phyloP scores from a whole-genome alignment of 2,329 filamentous ascomycete genomes.

The Ceratocystis alfenasii region DNA sequence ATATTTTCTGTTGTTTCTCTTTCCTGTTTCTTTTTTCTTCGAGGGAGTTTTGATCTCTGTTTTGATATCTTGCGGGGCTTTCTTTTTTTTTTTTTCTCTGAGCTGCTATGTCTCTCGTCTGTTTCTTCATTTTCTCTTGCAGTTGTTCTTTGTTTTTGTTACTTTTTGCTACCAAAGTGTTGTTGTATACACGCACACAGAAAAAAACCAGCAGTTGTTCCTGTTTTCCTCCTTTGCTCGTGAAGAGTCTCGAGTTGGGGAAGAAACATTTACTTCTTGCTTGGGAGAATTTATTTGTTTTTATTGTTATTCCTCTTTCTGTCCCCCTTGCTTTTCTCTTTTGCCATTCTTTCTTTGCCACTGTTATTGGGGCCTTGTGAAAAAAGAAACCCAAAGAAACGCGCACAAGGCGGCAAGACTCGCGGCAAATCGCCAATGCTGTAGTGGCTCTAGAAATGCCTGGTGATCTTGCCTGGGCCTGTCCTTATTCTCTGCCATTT shows the following conservation, averaged over 20 bases:
- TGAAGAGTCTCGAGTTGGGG: neutral
- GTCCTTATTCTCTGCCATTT: neutral
- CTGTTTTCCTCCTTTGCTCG: neutral
- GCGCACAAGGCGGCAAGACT: neutral
- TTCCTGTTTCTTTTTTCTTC: conserved; percentile 26
- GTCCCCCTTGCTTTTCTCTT: neutral
- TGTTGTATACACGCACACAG: conserved; percentile 7
- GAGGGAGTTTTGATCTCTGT: conserved; percentile 8
- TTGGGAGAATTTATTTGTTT: conserved; percentile 11
- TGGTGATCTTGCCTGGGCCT: neutral
- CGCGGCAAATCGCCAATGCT: conserved; percentile 1
- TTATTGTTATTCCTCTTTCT: conserved; percentile 4
- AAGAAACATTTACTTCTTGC: neutral
- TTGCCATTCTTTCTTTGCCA: neutral
- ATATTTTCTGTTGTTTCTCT: conserved; percentile 20
- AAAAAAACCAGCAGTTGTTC: conserved; percentile 9
- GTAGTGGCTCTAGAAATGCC: conserved; percentile 10
- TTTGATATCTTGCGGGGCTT: conserved; percentile 24
- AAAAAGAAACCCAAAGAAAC: neutral
- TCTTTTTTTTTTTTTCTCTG: neutral
- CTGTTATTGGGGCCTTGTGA: neutral
- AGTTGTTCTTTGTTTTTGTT: conserved; percentile 1
- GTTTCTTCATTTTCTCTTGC: neutral
- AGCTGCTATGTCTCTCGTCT: conserved; percentile 1
- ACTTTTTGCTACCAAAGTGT: conserved; percentile 9